These are phyloP conservation scores for Bisporella sp. DNA, from an alignment of 2,329 filamentous ascomycete species.

Conservation along the genomic window DNA sequence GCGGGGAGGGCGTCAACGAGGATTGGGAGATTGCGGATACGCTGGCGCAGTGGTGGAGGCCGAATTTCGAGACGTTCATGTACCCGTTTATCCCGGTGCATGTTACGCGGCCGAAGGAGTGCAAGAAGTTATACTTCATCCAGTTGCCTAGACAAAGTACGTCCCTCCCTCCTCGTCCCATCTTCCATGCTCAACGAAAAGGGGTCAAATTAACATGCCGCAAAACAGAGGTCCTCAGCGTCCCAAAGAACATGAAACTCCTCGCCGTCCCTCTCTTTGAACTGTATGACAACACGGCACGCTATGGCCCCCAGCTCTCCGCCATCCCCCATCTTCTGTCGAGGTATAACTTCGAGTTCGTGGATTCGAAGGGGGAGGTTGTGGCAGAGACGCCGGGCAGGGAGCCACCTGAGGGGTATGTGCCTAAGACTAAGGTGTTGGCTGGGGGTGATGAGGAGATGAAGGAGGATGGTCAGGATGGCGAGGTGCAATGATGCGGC, in stretches of 20 bases:
- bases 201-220: background rate
- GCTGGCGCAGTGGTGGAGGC: conserved; percentile 95
- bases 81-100: conserved; percentile 97
- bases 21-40: conserved; percentile 96
- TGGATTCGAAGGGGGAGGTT: conserved; percentile 86
- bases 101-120: conserved; percentile 94
- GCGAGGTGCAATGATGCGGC: conserved; percentile 32
- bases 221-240: conserved; percentile 75
- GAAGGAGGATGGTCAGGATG: conserved; percentile 18
- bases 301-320: conserved; percentile 92
- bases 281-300: conserved; percentile 91
- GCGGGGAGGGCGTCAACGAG: conserved; percentile 80
- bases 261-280: conserved; percentile 95
- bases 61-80: conserved; percentile 99
- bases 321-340: conserved; percentile 94
- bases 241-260: conserved; percentile 99
- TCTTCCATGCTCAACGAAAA: no score
- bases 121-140: conserved; percentile 98
- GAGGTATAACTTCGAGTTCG: conserved; percentile 95
- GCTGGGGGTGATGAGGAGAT: conserved; percentile 55
- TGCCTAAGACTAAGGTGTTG: conserved; percentile 59
- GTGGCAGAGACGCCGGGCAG: conserved; percentile 77
- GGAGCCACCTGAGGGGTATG: conserved; percentile 45
- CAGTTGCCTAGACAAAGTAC: conserved; percentile 85
- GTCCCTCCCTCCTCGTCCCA: conserved; percentile 22